Conservation (phyloP, 441 rosid species). For the Flueggea neowawraea region DNA sequence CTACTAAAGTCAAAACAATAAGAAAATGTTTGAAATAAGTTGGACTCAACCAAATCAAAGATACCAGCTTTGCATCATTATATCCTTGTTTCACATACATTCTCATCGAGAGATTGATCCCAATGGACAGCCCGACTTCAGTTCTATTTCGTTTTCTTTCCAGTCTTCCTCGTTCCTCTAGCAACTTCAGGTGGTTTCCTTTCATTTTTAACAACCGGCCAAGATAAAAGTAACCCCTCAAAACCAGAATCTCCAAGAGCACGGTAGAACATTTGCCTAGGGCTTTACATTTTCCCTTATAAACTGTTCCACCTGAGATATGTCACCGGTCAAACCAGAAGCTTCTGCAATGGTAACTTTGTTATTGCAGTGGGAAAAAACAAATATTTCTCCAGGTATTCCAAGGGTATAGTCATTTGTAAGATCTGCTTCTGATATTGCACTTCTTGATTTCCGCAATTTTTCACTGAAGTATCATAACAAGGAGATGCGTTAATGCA, state of each 20-base stretch:
- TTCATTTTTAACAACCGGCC: not conserved
- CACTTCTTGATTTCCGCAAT: constrained; percentile 67
- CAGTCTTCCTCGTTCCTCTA: not conserved
- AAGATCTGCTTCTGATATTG: constrained; percentile 75
- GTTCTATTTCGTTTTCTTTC: not conserved
- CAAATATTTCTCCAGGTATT: constrained; percentile 61
- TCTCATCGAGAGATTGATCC: no score
- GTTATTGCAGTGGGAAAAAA: constrained; percentile 75
- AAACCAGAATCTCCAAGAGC: not conserved
- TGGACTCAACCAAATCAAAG: no score
- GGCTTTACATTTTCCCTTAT: constrained; percentile 74
- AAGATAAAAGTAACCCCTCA: not conserved
- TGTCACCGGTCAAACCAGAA: constrained; percentile 72
- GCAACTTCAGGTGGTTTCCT: constrained; percentile 6
- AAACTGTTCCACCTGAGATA: constrained; percentile 61
- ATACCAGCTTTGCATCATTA: no score
- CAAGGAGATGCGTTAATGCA: not conserved
- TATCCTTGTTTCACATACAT: no score
- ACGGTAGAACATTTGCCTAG: constrained; percentile 20
- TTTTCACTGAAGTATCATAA: constrained; percentile 53
- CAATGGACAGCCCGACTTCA: no score
- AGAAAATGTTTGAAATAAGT: no score
- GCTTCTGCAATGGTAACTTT: constrained; percentile 69
- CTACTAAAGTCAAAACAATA: no score
- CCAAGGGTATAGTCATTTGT: constrained; percentile 79